phyloP scores from a whole-genome alignment of 2,329 filamentous ascomycete species.

The Botrytis paeoniae region DNA sequence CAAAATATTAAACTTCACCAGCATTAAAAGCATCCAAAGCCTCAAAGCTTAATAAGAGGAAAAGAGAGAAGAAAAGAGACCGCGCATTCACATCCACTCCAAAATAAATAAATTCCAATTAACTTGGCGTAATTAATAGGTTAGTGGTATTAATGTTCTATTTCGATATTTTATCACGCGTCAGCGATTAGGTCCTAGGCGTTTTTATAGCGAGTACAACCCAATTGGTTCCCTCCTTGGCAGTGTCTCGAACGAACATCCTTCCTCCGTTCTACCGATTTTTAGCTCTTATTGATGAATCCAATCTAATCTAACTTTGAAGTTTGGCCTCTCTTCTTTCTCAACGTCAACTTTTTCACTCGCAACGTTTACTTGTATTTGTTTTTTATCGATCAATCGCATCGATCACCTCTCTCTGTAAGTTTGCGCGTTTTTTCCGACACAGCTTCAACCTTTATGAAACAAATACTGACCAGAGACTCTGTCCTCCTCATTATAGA shows the following conservation, averaged over 20 bases:
- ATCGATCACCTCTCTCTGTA: neutral
- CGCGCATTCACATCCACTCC: neutral
- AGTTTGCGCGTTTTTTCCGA: neutral
- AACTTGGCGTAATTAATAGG: constrained; percentile 6
- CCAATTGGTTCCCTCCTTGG: neutral
- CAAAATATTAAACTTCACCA: neutral
- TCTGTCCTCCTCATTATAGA: neutral
- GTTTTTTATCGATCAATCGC: constrained; percentile 1
- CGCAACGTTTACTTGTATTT: neutral
- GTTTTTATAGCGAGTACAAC: neutral
- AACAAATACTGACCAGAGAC: neutral
- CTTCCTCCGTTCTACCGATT: constrained; percentile 13
- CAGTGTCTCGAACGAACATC: constrained; percentile 15
- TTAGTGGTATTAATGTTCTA: neutral
- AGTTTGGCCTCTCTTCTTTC: neutral
- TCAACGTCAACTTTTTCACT: neutral
- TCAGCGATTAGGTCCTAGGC: neutral
- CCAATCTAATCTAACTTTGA: constrained; percentile 13
- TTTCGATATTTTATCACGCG: neutral
- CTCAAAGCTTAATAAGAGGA: neutral
- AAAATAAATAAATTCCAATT: neutral
- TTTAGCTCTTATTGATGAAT: constrained; percentile 11
- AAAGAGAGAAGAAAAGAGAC: neutral
- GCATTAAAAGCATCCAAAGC: neutral
- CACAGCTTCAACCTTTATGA: neutral